Conservation (phyloP, 2,329 filamentous ascomycete species). For the Nothomitra cinnamomea region DNA sequence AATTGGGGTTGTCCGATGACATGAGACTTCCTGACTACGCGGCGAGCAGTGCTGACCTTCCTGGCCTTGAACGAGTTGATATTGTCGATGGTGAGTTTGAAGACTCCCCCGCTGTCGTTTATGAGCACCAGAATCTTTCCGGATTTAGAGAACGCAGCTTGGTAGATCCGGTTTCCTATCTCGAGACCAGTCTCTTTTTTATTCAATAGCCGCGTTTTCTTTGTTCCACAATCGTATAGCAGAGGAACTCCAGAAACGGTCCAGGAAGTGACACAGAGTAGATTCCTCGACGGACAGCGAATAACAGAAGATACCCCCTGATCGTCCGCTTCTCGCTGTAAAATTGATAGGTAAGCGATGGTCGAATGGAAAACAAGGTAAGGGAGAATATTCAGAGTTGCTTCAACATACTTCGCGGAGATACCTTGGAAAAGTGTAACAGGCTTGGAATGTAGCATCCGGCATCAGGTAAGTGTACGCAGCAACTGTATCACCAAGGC, state of each 20-base stretch:
- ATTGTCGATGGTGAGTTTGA: not conserved
- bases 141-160: conserved; percentile 1
- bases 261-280: not conserved
- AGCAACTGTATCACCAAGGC: not conserved
- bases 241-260: not conserved
- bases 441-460: not conserved
- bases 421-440: not conserved
- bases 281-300: not conserved
- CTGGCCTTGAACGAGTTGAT: not conserved
- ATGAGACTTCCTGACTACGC: not conserved
- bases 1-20: not conserved
- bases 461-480: not conserved
- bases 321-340: not conserved
- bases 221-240: not conserved
- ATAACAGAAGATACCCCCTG: not conserved
- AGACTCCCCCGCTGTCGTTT: not conserved
- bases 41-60: not conserved
- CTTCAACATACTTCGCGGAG: not conserved
- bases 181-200: not conserved
- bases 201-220: not conserved
- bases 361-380: not conserved
- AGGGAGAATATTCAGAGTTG: not conserved
- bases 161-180: not conserved
- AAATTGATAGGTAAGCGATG: not conserved
- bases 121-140: not conserved